These are phyloP conservation scores for Sporothrix curviconia DNA, from an alignment of 2,329 filamentous ascomycete species.

Conservation along the genomic window DNA sequence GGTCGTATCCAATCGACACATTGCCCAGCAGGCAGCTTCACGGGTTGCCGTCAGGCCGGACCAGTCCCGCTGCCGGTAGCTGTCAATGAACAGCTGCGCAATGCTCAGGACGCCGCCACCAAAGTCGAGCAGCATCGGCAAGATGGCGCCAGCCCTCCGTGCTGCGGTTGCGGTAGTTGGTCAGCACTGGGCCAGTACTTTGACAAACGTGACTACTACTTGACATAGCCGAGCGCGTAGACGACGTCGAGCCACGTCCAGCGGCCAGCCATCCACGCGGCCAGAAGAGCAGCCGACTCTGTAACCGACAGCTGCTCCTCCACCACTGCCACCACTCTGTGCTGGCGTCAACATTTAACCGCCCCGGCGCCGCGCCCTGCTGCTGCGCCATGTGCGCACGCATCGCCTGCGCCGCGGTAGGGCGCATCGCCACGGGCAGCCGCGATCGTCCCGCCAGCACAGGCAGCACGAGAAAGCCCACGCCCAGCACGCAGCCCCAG, in stretches of 20 bases:
- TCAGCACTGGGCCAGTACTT: constrained; percentile 77
- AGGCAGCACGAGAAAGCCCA: constrained; percentile 44
- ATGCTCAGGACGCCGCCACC: constrained; percentile 75
- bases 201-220: constrained; percentile 83
- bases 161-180: constrained; percentile 78
- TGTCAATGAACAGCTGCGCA: constrained; percentile 76
- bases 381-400: not conserved
- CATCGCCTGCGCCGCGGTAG: not conserved
- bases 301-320: not conserved
- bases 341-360: too few relatives aligned
- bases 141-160: constrained; percentile 85
- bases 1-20: constrained; percentile 77
- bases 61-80: constrained; percentile 79
- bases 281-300: constrained; percentile 24
- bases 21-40: constrained; percentile 85
- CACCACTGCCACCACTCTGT: too few relatives aligned
- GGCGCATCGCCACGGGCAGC: constrained; percentile 17
- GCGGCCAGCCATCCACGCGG: constrained; percentile 24
- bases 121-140: constrained; percentile 77
- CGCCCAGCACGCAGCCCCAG: constrained; percentile 59
- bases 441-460: constrained; percentile 31
- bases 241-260: constrained; percentile 60
- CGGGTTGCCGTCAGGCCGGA: constrained; percentile 81
- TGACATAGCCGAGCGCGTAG: constrained; percentile 75
- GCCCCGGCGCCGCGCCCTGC: too few relatives aligned